Base-by-base conservation (phyloP, 192 early-diverging fungal species). In the Podila epigama region DNA sequence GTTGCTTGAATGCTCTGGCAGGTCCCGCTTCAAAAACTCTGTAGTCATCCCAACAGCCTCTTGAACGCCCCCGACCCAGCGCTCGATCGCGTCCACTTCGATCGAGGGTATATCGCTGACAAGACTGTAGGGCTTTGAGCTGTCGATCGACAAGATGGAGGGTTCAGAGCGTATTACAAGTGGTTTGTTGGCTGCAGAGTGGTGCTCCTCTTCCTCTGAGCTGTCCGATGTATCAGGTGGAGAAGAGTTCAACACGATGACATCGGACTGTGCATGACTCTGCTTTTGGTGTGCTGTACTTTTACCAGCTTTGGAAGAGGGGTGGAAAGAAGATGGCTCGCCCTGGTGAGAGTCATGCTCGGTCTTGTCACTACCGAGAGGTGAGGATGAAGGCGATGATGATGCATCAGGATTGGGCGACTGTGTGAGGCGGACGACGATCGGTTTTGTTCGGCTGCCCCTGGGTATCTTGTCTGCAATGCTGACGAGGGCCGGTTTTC, bases 21-120 rank as follows among this genome's bases (percentile, higher is more conserved):
- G n/a, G n/a, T n/a, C n/a, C n/a, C n/a, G n/a, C n/a, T n/a, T n/a
- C n/a, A n/a, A n/a, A n/a, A n/a, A n/a, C n/a, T n/a, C n/a, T n/a
- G n/a, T 48, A 18, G n/a, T 48, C n/a, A 22, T 48, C 44, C 44
- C 15, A 22, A 36, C 2, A 10, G 55, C 55, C 34, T 57, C 1
- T 35, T 36, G 55, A 33, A 57, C 55, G 20, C 55, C 55, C 35
- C 55, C 55, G 18, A 57, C 32, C 55, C 55, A 57, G 55, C 55
- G 55, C 20, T 28, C 33, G 35, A 57, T 57, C 32, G 27, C 18
- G 55, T 57, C 33, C 15, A 57, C 32, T 34, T 32, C 55, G 33
- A 57, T 57, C 18, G 55, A 57, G 13, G 55, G 55, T 33, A 57
- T 31, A 34, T n/a, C 33, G 32, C 18, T 33, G 5, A 16, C 31